Conservation (phyloP, 345 rosid species). For the Populus simonii region DNA sequence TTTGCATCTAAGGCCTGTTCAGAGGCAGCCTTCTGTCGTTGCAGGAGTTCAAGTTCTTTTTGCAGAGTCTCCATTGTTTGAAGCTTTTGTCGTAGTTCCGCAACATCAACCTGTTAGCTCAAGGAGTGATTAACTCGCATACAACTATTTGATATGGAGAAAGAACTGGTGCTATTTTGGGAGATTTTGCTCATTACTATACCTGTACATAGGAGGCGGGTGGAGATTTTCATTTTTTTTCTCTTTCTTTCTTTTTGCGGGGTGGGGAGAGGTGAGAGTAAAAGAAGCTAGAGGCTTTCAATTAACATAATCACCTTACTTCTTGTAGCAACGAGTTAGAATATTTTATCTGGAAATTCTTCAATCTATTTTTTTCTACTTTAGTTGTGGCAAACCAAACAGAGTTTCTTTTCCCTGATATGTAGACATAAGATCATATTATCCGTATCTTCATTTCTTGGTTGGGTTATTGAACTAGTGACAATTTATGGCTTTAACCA, state of each 20-base stretch:
- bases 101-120: constrained; percentile 83
- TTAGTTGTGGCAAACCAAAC: not conserved
- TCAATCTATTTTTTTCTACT: not conserved
- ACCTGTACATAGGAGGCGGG: not conserved
- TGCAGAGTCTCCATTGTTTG: constrained; percentile 79
- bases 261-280: not conserved
- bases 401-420: not conserved
- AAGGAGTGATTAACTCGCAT: constrained; percentile 10
- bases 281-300: not conserved
- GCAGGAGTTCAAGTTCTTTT: constrained; percentile 88
- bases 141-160: not conserved
- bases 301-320: not conserved
- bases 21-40: constrained; percentile 92
- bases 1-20: constrained; percentile 73
- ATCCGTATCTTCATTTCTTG: not conserved
- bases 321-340: not conserved
- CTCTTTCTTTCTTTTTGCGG: too few species aligned
- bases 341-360: not conserved
- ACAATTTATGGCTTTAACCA: not conserved
- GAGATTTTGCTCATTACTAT: not conserved
- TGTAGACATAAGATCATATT: not conserved
- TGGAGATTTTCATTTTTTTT: not conserved
- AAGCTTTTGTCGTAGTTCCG: constrained; percentile 89
- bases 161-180: not conserved
- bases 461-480: not conserved